Conservation (phyloP, 2,329 filamentous ascomycete species). For the Huntiella abstrusa region DNA sequence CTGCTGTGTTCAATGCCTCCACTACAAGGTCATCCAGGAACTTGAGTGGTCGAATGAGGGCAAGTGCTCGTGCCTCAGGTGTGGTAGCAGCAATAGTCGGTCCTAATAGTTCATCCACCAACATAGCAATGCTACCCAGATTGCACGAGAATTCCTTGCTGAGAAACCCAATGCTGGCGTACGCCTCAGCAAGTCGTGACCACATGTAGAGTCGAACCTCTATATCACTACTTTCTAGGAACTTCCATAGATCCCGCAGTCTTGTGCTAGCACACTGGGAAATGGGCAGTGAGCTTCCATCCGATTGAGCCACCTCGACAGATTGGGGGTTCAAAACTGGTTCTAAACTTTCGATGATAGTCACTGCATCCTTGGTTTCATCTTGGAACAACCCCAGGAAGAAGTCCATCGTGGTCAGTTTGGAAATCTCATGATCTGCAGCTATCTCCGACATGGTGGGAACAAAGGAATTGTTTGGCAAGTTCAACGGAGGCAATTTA, state of each 20-base stretch:
- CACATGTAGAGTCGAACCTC: constrained; percentile 75
- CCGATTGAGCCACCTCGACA: constrained; percentile 20
- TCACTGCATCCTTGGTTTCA: constrained; percentile 59
- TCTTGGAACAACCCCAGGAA: constrained; percentile 79
- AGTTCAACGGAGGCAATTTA: constrained; percentile 28
- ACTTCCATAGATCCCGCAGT: constrained; percentile 64
- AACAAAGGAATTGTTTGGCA: constrained; percentile 80
- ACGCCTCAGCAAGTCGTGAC: constrained; percentile 79
- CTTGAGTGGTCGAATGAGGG: constrained; percentile 59
- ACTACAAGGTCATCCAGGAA: constrained; percentile 60
- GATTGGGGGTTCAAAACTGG: constrained; percentile 65
- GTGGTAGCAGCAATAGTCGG: constrained; percentile 45
- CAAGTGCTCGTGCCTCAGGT: constrained; percentile 44
- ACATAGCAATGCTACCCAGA: constrained; percentile 67
- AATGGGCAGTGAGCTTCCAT: constrained; percentile 21
- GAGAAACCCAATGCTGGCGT: constrained; percentile 62
- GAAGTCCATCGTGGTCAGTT: constrained; percentile 89
- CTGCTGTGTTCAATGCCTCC: constrained; percentile 47
- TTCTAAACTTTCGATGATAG: constrained; percentile 79
- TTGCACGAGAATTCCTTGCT: constrained; percentile 82
- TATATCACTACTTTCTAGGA: constrained; percentile 62
- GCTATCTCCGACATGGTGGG: constrained; percentile 67
- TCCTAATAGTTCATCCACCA: constrained; percentile 41
- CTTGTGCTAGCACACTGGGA: constrained; percentile 34
- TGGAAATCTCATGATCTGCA: constrained; percentile 77